These are phyloP conservation scores for Sporothrix globosa DNA, from an alignment of 2,329 filamentous ascomycete species.

Conservation along the genomic window DNA sequence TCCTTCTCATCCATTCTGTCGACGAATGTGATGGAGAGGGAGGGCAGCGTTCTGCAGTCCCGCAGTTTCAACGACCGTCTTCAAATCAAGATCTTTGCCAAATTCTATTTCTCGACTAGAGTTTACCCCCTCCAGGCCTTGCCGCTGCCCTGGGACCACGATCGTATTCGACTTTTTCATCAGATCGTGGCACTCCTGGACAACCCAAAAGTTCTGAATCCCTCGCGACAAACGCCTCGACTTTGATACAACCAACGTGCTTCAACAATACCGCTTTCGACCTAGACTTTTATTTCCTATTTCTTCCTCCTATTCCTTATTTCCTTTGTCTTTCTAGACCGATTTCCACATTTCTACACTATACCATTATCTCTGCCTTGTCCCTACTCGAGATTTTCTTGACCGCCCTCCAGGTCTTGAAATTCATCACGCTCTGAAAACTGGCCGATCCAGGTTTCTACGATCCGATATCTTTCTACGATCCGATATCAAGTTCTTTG, in stretches of 20 bases:
- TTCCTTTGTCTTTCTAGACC: slow-evolving; percentile 34
- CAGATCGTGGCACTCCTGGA: slow-evolving; percentile 27
- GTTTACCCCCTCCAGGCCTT: slow-evolving; percentile 59
- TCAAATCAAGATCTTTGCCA: slow-evolving; percentile 54
- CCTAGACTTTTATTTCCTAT: neutral
- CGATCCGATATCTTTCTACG: neutral
- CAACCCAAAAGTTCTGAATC: slow-evolving; percentile 25
- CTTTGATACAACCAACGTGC: slow-evolving; percentile 42
- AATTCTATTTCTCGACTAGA: slow-evolving; percentile 65
- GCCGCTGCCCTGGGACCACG: slow-evolving; percentile 46
- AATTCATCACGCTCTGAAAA: neutral
- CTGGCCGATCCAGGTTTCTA: neutral
- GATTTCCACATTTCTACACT: neutral
- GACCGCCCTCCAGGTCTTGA: neutral
- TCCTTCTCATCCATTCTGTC: slow-evolving; percentile 39
- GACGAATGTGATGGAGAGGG: slow-evolving; percentile 41
- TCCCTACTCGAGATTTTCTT: neutral
- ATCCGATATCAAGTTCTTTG: neutral
- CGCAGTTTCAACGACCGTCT: slow-evolving; percentile 77
- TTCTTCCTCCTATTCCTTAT: neutral
- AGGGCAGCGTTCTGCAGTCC: slow-evolving; percentile 69
- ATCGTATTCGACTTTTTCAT: slow-evolving; percentile 32
- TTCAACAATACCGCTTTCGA: slow-evolving; percentile 23
- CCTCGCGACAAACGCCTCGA: slow-evolving; percentile 40
- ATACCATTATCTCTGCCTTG: neutral